phyloP scores from a whole-genome alignment of 257 asterid species.

The Primulina tabacum region DNA sequence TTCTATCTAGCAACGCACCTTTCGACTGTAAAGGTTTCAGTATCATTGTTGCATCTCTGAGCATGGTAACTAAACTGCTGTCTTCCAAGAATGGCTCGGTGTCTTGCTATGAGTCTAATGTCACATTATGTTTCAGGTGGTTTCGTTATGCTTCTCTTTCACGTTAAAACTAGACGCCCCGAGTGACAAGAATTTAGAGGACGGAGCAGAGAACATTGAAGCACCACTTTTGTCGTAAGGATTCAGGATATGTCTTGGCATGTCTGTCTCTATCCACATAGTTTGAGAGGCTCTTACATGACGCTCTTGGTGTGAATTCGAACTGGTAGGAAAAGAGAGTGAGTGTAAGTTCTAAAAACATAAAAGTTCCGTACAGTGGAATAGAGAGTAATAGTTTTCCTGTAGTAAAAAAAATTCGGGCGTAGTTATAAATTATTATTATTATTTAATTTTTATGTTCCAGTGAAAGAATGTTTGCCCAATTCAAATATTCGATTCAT shows the following conservation, averaged over 20 bases:
- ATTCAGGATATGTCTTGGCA: neutral
- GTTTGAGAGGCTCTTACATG: too few species aligned
- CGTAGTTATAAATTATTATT: neutral
- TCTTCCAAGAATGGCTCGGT: neutral
- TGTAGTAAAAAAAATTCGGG: neutral
- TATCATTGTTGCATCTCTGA: conserved; percentile 67
- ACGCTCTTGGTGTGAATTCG: too few species aligned
- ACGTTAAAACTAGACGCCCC: conserved; percentile 45
- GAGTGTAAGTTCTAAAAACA: too few species aligned
- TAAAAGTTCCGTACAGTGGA: too few species aligned
- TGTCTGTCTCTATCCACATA: neutral
- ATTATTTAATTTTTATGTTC: too few species aligned
- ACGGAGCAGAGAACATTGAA: conserved; percentile 46
- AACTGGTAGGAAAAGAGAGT: too few species aligned
- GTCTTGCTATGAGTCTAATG: conserved; percentile 3
- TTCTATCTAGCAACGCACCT: conserved; percentile 77
- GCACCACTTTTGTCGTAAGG: conserved; percentile 61
- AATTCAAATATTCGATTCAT: too few species aligned
- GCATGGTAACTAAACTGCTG: conserved; percentile 48
- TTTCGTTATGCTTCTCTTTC: conserved; percentile 63
- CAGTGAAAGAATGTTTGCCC: too few species aligned
- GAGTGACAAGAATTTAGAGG: conserved; percentile 30
- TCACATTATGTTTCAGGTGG: conserved; percentile 38
- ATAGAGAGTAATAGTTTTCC: too few species aligned
- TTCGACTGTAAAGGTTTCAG: conserved; percentile 95